Evolutionary conservation across 306 rosid genomes (phyloP).

Genomic region (Cucurbita moschata): DNA sequence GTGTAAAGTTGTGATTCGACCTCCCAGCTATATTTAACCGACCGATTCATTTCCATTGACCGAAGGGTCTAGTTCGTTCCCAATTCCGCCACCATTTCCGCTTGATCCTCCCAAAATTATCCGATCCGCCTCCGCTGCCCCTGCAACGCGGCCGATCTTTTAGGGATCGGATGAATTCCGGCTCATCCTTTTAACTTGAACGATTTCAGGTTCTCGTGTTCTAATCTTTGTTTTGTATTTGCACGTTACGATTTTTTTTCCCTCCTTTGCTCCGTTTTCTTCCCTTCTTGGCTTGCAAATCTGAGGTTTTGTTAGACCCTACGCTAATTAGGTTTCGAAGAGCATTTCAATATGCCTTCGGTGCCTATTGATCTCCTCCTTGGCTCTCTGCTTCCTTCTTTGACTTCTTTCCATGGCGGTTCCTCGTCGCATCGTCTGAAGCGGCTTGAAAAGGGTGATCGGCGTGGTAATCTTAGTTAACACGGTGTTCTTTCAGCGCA

Average conservation of each 20-base stretch:
- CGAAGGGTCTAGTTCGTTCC: background rate
- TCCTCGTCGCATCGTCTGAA: conserved; percentile 61
- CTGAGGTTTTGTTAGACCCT: conserved; percentile 3
- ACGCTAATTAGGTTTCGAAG: conserved; percentile 42
- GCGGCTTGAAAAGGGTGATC: conserved; percentile 58
- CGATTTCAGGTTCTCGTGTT: background rate
- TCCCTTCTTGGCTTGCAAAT: conserved; percentile 2
- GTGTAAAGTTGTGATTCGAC: background rate
- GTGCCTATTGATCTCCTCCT: conserved; percentile 21
- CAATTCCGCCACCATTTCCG: background rate
- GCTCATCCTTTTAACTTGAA: background rate
- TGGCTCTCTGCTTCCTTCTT: conserved; percentile 25
- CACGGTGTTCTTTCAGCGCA: conserved; percentile 13
- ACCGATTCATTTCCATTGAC: background rate
- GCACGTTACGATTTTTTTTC: background rate
- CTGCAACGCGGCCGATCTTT: background rate
- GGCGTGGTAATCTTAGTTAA: conserved; percentile 91
- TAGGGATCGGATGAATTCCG: background rate
- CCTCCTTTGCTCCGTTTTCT: background rate
- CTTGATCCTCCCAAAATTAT: conserved; percentile 2
- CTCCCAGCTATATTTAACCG: background rate
- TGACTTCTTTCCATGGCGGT: conserved; percentile 39
- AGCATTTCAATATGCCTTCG: conserved; percentile 78
- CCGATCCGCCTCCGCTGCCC: background rate
- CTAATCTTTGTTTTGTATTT: background rate